Evolutionary conservation across 2,329 filamentous ascomycete genomes (phyloP).

Genomic region (Xylariaceae sp.): DNA sequence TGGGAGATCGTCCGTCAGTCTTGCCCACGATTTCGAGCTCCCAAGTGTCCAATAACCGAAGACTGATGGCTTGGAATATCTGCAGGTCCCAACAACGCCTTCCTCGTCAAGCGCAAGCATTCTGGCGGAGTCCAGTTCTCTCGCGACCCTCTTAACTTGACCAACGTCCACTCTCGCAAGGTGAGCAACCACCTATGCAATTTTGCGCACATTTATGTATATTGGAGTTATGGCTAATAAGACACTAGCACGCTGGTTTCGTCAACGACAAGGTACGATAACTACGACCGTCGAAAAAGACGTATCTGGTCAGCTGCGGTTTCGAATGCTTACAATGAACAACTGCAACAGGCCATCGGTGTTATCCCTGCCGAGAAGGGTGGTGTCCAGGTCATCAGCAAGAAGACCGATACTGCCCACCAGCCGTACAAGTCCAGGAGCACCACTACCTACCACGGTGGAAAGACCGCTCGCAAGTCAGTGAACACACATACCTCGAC

Average conservation of each 20-base stretch:
- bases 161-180: slow-evolving; percentile 89
- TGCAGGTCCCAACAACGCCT: slow-evolving; percentile 81
- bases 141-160: slow-evolving; percentile 88
- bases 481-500: slow-evolving; percentile 32
- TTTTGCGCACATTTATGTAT: background rate
- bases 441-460: slow-evolving; percentile 65
- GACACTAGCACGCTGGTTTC: slow-evolving; percentile 76
- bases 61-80: slow-evolving; percentile 19
- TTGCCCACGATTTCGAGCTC: slow-evolving; percentile 4
- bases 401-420: slow-evolving; percentile 71
- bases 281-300: slow-evolving; percentile 2
- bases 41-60: slow-evolving; percentile 2
- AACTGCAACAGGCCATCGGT: slow-evolving; percentile 67
- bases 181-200: slow-evolving; percentile 39
- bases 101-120: slow-evolving; percentile 82
- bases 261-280: slow-evolving; percentile 81
- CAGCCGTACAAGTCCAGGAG: slow-evolving; percentile 66
- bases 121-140: slow-evolving; percentile 85
- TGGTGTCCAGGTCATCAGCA: slow-evolving; percentile 75
- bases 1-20: slow-evolving; percentile 93
- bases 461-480: slow-evolving; percentile 77
- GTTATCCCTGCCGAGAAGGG: slow-evolving; percentile 72
- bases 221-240: slow-evolving; percentile 32
- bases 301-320: background rate
- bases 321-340: slow-evolving; percentile 11